phyloP scores from a whole-genome alignment of 768 basidiomycete genomes.

The Dacryopinax spathularia region DNA sequence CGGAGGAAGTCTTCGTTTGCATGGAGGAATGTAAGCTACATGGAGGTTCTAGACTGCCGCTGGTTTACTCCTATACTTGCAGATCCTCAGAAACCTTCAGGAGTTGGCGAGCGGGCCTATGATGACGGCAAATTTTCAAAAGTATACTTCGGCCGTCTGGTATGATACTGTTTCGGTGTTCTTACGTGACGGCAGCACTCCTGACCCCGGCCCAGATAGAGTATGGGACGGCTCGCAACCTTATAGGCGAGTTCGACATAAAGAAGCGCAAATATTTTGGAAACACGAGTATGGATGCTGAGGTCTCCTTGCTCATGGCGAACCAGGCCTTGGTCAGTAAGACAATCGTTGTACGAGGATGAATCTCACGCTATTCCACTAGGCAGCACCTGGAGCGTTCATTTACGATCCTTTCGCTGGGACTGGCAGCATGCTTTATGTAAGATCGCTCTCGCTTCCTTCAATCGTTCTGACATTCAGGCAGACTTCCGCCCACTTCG shows the following conservation, averaged over 20 bases:
- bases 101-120: conserved; percentile 21
- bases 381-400: conserved; percentile 80
- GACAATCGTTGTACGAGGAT: neutral
- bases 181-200: conserved; percentile 10
- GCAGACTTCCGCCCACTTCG: conserved; percentile 77
- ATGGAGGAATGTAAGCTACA: conserved; percentile 71
- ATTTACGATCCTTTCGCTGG: conserved; percentile 95
- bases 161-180: conserved; percentile 26
- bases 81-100: conserved; percentile 2
- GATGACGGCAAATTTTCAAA: conserved; percentile 54
- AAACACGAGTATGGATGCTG: conserved; percentile 96
- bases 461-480: neutral
- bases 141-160: conserved; percentile 78
- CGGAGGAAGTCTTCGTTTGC: conserved; percentile 56
- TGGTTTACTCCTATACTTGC: conserved; percentile 11
- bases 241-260: conserved; percentile 63
- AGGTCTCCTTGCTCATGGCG: conserved; percentile 90
- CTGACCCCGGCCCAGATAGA: conserved; percentile 30
- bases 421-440: conserved; percentile 84
- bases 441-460: conserved; percentile 24
- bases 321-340: conserved; percentile 70
- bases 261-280: conserved; percentile 85
- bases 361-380: neutral
- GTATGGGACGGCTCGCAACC: conserved; percentile 51
- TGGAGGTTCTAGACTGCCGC: too few relatives aligned